Evolutionary conservation across 2,329 filamentous ascomycete species (phyloP).

Genomic region (Phialophora tarda): DNA sequence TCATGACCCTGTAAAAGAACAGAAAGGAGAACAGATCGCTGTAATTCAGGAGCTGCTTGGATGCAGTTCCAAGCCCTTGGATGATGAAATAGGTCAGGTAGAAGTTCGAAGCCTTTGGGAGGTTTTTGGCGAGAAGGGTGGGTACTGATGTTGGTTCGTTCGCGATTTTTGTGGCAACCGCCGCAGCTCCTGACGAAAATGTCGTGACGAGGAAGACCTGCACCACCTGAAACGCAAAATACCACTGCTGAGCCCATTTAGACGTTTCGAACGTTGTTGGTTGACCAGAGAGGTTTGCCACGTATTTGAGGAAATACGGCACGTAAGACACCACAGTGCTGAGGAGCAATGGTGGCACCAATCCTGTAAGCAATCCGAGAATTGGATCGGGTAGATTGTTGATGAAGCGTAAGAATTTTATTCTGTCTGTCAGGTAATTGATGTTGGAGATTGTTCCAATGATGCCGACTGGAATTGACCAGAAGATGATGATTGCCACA

Average conservation of each 20-base stretch:
- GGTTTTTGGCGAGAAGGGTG: slow-evolving; percentile 70
- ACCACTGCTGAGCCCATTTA: slow-evolving; percentile 86
- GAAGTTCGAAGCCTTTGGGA: slow-evolving; percentile 90
- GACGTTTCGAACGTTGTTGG: slow-evolving; percentile 75
- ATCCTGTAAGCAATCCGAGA: slow-evolving; percentile 79
- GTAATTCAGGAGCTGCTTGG: slow-evolving; percentile 49
- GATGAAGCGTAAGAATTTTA: slow-evolving; percentile 74
- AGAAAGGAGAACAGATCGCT: slow-evolving; percentile 60
- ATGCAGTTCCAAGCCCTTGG: slow-evolving; percentile 72
- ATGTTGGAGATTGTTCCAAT: slow-evolving; percentile 91
- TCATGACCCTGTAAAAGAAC: slow-evolving; percentile 35
- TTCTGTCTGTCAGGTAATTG: slow-evolving; percentile 61
- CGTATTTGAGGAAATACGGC: slow-evolving; percentile 80
- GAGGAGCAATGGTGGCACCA: slow-evolving; percentile 79
- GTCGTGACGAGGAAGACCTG: slow-evolving; percentile 92
- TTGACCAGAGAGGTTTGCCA: slow-evolving; percentile 78
- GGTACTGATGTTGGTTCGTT: slow-evolving; percentile 68
- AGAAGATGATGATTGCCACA: slow-evolving; percentile 81
- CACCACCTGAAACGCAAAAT: slow-evolving; percentile 74
- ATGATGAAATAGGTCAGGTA: slow-evolving; percentile 96
- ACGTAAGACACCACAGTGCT: slow-evolving; percentile 84
- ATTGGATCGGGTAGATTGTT: slow-evolving; percentile 70
- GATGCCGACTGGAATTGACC: slow-evolving; percentile 74
- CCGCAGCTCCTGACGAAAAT: slow-evolving; percentile 73
- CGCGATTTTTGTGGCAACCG: slow-evolving; percentile 69